These are phyloP conservation scores for Ocimum tenuiflorum DNA, from an alignment of 257 asterid species.

Conservation along the genomic window DNA sequence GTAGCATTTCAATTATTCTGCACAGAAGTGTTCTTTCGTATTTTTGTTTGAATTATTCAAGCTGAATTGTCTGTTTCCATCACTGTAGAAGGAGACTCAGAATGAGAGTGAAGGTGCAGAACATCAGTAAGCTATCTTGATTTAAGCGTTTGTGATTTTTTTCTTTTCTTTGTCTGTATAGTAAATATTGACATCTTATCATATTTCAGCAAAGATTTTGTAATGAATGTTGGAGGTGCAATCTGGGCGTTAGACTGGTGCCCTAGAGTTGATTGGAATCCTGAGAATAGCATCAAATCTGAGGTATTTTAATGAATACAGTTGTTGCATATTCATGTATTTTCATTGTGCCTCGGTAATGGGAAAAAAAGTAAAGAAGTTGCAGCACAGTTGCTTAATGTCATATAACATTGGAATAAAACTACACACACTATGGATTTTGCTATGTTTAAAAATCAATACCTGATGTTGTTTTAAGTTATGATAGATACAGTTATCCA, in stretches of 20 bases:
- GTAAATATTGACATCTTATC: conserved; percentile 3
- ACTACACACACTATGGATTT: too few relatives aligned
- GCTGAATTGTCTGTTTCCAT: neutral
- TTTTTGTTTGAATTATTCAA: neutral
- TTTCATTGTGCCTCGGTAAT: neutral
- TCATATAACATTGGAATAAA: too few relatives aligned
- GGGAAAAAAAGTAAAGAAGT: too few relatives aligned
- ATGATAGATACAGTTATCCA: too few relatives aligned
- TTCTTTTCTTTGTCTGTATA: neutral
- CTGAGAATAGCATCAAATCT: conserved; percentile 32
- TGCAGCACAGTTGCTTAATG: neutral
- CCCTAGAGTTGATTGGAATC: conserved; percentile 45
- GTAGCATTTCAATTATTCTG: neutral
- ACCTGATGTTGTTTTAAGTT: too few relatives aligned
- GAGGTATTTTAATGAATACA: conserved; percentile 47
- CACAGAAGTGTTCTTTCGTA: neutral
- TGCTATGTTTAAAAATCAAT: too few relatives aligned
- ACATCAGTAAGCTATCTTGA: conserved; percentile 35
- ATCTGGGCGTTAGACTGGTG: conserved; percentile 98
- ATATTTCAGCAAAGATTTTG: conserved; percentile 66
- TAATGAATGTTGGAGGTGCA: conserved; percentile 80
- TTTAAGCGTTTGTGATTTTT: neutral
- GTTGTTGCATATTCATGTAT: neutral
- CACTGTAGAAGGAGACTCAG: conserved; percentile 27
- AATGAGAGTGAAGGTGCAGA: conserved; percentile 16